Conservation (phyloP, 345 rosid species). For the Angophora floribunda region DNA sequence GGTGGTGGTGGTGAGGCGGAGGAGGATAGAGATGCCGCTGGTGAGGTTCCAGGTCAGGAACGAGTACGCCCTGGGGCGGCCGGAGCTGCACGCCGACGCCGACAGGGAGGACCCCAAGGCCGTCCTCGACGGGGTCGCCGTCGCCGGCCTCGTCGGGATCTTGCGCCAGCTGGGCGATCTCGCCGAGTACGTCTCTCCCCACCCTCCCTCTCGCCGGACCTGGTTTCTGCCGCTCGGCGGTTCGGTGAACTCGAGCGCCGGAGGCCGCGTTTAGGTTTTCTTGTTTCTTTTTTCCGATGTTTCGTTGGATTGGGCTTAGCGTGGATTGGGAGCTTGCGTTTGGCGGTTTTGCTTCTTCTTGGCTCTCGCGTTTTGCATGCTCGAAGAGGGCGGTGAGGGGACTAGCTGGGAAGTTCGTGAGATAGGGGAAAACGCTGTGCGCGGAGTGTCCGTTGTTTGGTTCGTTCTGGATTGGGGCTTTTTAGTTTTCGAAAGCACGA, state of each 20-base stretch:
- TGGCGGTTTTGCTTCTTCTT: neutral
- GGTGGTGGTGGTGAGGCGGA: neutral
- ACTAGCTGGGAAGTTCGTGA: neutral
- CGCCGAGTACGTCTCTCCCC: slow-evolving; percentile 58
- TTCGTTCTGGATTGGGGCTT: neutral
- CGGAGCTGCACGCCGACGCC: slow-evolving; percentile 41
- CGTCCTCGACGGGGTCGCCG: slow-evolving; percentile 69
- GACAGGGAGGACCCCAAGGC: slow-evolving; percentile 74
- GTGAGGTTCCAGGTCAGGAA: slow-evolving; percentile 63
- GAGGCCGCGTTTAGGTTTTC: neutral
- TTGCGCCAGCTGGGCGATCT: slow-evolving; percentile 98
- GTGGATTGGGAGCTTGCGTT: neutral
- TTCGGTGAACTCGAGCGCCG: neutral
- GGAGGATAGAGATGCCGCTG: slow-evolving; percentile 45
- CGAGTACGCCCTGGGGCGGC: slow-evolving; percentile 49
- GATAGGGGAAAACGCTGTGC: neutral
- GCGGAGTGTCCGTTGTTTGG: neutral
- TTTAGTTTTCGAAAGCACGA: neutral
- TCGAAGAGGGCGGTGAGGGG: neutral
- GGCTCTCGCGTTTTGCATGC: neutral
- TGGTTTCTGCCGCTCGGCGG: neutral
- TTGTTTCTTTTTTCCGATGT: no score
- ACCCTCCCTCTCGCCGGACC: neutral
- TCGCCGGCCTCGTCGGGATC: slow-evolving; percentile 86
- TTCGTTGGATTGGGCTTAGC: neutral